phyloP scores from a whole-genome alignment of 148 eudicot genomes.

The Arbutus unedo region DNA sequence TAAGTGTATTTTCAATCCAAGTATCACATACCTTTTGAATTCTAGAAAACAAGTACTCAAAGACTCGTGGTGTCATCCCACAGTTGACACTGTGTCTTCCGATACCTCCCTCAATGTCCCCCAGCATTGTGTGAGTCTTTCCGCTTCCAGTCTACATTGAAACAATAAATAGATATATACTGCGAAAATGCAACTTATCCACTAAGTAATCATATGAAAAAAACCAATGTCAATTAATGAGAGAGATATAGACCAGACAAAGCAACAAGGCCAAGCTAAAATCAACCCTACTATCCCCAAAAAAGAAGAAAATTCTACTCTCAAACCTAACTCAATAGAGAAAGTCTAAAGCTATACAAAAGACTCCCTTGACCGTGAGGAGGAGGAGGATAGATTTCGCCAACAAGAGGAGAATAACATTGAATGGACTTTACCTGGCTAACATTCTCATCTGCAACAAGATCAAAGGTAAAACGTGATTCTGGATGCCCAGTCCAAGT shows the following conservation, averaged over 20 bases:
- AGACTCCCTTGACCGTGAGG: background rate
- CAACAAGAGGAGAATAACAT: background rate
- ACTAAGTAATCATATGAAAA: background rate
- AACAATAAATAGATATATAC: background rate
- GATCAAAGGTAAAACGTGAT: conserved; percentile 91
- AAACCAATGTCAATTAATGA: background rate
- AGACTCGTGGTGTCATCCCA: conserved; percentile 98
- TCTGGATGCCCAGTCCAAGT: conserved; percentile 99
- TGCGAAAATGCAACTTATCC: background rate
- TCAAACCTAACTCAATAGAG: background rate
- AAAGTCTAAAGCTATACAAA: background rate
- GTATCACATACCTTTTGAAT: conserved; percentile 68
- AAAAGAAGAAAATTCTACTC: background rate
- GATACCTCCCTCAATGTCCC: conserved; percentile 89
- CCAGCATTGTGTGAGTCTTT: conserved; percentile 17
- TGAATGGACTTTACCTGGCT: conserved; percentile 55
- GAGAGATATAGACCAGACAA: background rate
- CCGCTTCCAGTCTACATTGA: conserved; percentile 21
- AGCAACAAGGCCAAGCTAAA: background rate
- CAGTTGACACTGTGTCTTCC: conserved; percentile 92
- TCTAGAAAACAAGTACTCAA: conserved; percentile 89
- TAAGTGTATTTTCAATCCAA: background rate
- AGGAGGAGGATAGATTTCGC: background rate
- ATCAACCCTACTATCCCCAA: background rate
- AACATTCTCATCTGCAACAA: conserved; percentile 90